These are phyloP conservation scores for Penicillium brasilianum DNA, from an alignment of 2,329 filamentous ascomycete genomes.

Conservation along the genomic window DNA sequence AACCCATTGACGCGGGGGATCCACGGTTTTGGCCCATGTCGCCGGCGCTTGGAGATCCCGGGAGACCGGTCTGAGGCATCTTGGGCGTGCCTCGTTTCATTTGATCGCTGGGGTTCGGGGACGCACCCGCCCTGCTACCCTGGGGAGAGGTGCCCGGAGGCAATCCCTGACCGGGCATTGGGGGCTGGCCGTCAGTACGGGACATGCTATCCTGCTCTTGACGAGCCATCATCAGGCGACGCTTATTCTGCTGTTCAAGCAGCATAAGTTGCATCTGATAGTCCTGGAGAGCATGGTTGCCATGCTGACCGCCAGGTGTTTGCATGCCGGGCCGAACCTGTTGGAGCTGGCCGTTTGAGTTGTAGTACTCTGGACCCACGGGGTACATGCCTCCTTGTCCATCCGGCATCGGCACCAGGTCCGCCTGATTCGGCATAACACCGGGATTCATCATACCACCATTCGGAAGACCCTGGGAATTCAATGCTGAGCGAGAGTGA, in stretches of 20 bases:
- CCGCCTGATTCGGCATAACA: slow-evolving; percentile 74
- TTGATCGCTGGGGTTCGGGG: slow-evolving; percentile 65
- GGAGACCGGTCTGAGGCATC: slow-evolving; percentile 61
- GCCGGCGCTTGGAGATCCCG: slow-evolving; percentile 62
- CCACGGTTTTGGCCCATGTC: slow-evolving; percentile 62
- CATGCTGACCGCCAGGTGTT: slow-evolving; percentile 48
- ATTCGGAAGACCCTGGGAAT: slow-evolving; percentile 80
- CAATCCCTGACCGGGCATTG: slow-evolving; percentile 54
- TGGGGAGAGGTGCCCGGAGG: slow-evolving; percentile 62
- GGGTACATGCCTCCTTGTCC: slow-evolving; percentile 50
- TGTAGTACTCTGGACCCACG: slow-evolving; percentile 62
- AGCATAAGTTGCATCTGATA: slow-evolving; percentile 74
- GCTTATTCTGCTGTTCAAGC: slow-evolving; percentile 71
- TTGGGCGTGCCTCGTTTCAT: slow-evolving; percentile 68
- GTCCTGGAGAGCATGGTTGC: slow-evolving; percentile 69
- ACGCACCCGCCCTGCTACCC: slow-evolving; percentile 62
- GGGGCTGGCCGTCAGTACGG: slow-evolving; percentile 56
- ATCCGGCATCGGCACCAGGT: slow-evolving; percentile 80
- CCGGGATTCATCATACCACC: slow-evolving; percentile 68
- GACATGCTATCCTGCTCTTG: slow-evolving; percentile 69
- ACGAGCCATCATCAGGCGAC: slow-evolving; percentile 67
- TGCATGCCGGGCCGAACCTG: slow-evolving; percentile 46
- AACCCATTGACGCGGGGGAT: slow-evolving; percentile 64
- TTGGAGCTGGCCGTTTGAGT: slow-evolving; percentile 60
- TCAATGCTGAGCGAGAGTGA: slow-evolving; percentile 75